Evolutionary conservation across 352 stramenopile genomes (phyloP).

Genomic region (Albugo candida): DNA sequence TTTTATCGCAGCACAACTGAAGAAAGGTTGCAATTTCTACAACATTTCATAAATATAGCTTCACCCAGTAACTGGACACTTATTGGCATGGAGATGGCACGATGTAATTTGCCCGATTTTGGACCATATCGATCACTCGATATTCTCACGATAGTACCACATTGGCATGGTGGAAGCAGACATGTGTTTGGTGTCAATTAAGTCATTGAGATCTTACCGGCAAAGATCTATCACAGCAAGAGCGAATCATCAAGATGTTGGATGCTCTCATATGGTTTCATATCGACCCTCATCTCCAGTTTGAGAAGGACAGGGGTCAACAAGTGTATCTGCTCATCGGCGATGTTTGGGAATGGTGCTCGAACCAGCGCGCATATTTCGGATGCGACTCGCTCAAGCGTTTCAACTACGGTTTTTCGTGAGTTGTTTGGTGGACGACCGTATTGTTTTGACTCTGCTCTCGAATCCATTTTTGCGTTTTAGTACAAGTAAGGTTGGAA

Average conservation of each 20-base stretch:
- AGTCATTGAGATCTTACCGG: constrained; percentile 4
- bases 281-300: not conserved
- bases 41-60: not conserved
- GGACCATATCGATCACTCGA: constrained; percentile 1
- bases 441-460: no score
- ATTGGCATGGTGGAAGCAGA: constrained; percentile 2
- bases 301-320: not conserved
- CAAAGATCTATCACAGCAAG: no score
- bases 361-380: not conserved
- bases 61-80: constrained; percentile 2
- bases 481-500: no score
- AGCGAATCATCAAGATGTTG: not conserved
- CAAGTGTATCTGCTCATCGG: not conserved
- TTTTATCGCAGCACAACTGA: constrained; percentile 2
- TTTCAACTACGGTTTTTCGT: no score
- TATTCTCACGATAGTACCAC: constrained; percentile 5
- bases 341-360: not conserved
- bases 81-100: not conserved
- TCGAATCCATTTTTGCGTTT: no score
- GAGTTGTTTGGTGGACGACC: no score
- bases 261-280: constrained; percentile 5
- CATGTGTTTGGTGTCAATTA: constrained; percentile 5
- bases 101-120: not conserved
- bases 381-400: not conserved
- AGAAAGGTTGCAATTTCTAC: constrained; percentile 3